A percentile compares a stretch with the other conserved stretches of the same genome.
Conservation (phyloP, 2,329 filamentous ascomycete genomes). For the Talaromyces marneffei region DNA sequence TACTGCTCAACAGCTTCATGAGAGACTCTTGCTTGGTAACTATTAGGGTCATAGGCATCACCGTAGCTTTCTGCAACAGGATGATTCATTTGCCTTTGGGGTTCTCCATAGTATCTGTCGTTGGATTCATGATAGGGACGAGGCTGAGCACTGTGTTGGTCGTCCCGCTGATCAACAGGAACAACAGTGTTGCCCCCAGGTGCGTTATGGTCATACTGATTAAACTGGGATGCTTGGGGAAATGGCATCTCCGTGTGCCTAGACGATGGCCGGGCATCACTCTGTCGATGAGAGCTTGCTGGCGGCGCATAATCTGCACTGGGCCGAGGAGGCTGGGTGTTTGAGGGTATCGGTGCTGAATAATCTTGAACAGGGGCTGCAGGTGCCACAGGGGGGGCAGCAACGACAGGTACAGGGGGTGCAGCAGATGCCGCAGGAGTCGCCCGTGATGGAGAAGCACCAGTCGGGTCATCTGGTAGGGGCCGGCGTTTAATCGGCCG, state of each 20-base stretch:
- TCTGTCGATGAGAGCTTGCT: conserved; percentile 14
- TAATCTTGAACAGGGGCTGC: conserved; percentile 20
- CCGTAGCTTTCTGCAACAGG: background rate
- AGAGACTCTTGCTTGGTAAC: background rate
- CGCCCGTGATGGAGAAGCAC: conserved; percentile 41
- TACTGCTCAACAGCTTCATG: conserved; percentile 4
- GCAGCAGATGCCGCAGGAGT: conserved; percentile 20
- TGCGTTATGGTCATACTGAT: conserved; percentile 1
- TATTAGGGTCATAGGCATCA: background rate
- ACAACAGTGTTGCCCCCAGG: background rate
- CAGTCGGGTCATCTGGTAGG: conserved; percentile 70
- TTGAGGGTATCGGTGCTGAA: conserved; percentile 17
- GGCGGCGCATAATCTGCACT: conserved; percentile 3
- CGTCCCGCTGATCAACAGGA: conserved; percentile 5
- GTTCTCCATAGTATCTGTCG: conserved; percentile 4
- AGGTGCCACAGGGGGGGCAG: conserved; percentile 16
- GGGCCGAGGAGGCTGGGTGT: conserved; percentile 13
- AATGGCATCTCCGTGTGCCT: conserved; percentile 1
- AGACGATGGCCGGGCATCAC: conserved; percentile 5
- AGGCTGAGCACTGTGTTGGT: conserved; percentile 3
- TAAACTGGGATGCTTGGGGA: background rate
- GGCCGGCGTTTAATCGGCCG: conserved; percentile 74
- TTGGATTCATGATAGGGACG: conserved; percentile 3
- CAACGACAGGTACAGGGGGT: background rate
- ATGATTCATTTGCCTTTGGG: conserved; percentile 5